A percentile compares a stretch with the other conserved stretches of the same genome.
Evolutionary conservation across 148 eudicot genomes (phyloP).

Genomic region (Polygonum aviculare): DNA sequence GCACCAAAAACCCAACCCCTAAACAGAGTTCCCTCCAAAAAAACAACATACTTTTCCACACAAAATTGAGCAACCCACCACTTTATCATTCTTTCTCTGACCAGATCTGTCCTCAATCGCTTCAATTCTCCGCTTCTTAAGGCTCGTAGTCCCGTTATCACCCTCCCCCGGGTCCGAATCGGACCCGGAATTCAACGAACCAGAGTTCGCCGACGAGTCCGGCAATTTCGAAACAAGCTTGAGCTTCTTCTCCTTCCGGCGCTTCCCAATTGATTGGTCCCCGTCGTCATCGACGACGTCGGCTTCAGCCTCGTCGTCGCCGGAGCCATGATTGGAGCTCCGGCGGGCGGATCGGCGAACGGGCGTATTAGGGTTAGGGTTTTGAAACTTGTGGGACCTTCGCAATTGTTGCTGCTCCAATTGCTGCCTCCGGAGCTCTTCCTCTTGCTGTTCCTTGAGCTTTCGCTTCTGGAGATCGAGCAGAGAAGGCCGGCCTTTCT

Average conservation of each 20-base stretch:
- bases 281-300: constrained; percentile 17
- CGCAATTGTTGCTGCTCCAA: not conserved
- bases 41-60: not conserved
- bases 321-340: constrained; percentile 30
- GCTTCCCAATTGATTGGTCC: constrained; percentile 8
- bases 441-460: constrained; percentile 28
- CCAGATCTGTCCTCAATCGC: constrained; percentile 34
- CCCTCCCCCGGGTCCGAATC: constrained; percentile 17
- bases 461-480: constrained; percentile 42
- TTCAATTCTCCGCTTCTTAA: constrained; percentile 29
- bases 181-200: constrained; percentile 15
- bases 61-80: not conserved
- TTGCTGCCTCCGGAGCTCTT: constrained; percentile 9
- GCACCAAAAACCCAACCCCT: constrained; percentile 5
- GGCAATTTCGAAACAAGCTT: constrained; percentile 21
- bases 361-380: constrained; percentile 19
- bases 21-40: constrained; percentile 1
- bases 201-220: constrained; percentile 15
- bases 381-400: constrained; percentile 10
- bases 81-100: constrained; percentile 17
- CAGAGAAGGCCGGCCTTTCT: constrained; percentile 54
- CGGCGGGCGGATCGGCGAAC: constrained; percentile 40
- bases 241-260: constrained; percentile 21
- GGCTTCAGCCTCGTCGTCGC: constrained; percentile 11
- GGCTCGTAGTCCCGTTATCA: not conserved